Base-by-base conservation (phyloP, 306 rosid genomes). In the Quercus parvula region DNA sequence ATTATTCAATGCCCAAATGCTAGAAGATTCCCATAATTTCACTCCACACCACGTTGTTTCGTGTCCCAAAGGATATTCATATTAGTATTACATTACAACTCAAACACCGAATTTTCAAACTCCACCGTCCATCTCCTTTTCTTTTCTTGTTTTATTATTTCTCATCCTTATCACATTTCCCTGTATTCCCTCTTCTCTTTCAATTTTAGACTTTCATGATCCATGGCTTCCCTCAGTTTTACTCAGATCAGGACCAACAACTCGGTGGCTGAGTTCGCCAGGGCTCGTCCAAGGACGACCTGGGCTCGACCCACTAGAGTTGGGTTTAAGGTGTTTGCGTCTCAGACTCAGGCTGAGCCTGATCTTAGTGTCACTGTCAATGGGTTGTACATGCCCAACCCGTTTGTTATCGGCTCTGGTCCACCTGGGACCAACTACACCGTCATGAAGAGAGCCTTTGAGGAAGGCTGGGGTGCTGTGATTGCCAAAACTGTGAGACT, bases 391-490 rank as follows among this genome's bases (percentile, higher is more conserved):
- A 86, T 95, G 99, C 97, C 97, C 10, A 95, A 95, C 77, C 99
- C 99, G 0, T 95, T 95, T 74, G 98, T 95, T 5, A 95, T 95
- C 28, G 99, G 92, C 80, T 95, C 99, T 64, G 99, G 98, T 78
- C 99, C 98, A 15, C 99, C 99, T 0, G 99, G 98, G 6, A 95
- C 99, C n/a, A 95, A 95, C 81, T 95, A 95, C 77, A 95, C 98
- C 44, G 99, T 95, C 71, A 95, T 95, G 99, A 95, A 95, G 73
- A 91, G 92, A 75, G 98, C 99, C 66, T 95, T 95, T 75, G 99
- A 95, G 78, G 99, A 95, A 88, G 99, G 99, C 1, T 95, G 99
- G 99, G 99, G 99, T 19, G 98, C 92, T 64, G 98, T 95, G 80
- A 95, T 95, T 76, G 99, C 98, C 30, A 95, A 95, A 82, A 95